These are phyloP conservation scores for Mycena belliarum DNA, from an alignment of 768 basidiomycete genomes.

Conservation along the genomic window DNA sequence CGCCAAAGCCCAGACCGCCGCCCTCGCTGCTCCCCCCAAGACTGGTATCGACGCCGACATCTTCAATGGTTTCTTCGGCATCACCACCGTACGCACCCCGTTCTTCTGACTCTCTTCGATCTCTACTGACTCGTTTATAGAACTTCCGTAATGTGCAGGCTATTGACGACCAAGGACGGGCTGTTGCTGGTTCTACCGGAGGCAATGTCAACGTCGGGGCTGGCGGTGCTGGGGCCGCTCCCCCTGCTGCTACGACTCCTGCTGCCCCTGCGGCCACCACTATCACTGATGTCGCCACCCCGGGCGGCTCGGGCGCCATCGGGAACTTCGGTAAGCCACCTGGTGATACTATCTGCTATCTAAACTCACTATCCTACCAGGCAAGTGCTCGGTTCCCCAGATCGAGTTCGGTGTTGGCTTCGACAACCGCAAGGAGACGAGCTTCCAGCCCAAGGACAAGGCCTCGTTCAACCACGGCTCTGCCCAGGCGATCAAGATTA, in stretches of 20 bases:
- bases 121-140: too few relatives aligned
- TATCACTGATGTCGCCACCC: too few relatives aligned
- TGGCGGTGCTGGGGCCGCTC: too few relatives aligned
- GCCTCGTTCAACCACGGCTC: conserved; percentile 4
- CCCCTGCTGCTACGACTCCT: too few relatives aligned
- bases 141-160: not conserved
- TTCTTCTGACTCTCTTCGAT: too few relatives aligned
- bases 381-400: conserved; percentile 54
- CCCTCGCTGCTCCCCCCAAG: not conserved
- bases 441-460: conserved; percentile 52
- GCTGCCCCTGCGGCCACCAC: too few relatives aligned
- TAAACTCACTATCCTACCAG: too few relatives aligned
- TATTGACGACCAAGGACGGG: not conserved
- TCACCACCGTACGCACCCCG: too few relatives aligned
- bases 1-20: not conserved
- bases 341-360: too few relatives aligned
- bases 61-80: not conserved
- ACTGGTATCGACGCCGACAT: not conserved
- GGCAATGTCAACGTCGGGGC: too few relatives aligned
- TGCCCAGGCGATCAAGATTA: not conserved
- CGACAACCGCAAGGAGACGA: conserved; percentile 54
- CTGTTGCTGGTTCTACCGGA: not conserved
- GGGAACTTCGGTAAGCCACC: too few relatives aligned
- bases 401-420: conserved; percentile 59
- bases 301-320: too few relatives aligned